phyloP scores from a whole-genome alignment of 2,329 filamentous ascomycete species.

The Balansia obtecta region DNA sequence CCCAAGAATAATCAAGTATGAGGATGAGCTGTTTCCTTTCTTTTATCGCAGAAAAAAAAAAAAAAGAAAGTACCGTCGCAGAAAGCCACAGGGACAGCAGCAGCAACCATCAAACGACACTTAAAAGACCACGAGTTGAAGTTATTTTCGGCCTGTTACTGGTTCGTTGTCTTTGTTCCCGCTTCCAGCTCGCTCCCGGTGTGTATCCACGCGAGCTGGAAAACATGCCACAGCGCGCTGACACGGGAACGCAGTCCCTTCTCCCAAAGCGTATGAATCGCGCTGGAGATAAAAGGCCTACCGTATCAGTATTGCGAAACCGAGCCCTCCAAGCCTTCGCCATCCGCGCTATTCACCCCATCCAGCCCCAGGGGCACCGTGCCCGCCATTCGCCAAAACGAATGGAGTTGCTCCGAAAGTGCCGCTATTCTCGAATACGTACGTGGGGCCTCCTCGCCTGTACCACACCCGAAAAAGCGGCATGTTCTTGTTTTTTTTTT shows the following conservation, averaged over 20 bases:
- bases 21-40: neutral
- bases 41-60: conserved; percentile 18
- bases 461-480: no score
- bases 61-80: conserved; percentile 64
- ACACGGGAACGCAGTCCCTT: conserved; percentile 48
- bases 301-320: conserved; percentile 80
- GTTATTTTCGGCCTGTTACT: conserved; percentile 74
- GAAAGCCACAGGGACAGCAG: conserved; percentile 59
- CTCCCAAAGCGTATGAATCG: conserved; percentile 82
- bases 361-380: conserved; percentile 67
- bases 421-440: conserved; percentile 78
- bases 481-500: no score
- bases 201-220: no score
- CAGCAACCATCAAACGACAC: conserved; percentile 57
- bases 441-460: conserved; percentile 16
- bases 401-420: conserved; percentile 76
- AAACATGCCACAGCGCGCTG: neutral
- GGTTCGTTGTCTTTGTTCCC: conserved; percentile 38
- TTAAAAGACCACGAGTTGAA: conserved; percentile 59
- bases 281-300: conserved; percentile 66
- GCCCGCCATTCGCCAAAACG: conserved; percentile 63
- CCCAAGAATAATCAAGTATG: conserved; percentile 37
- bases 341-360: conserved; percentile 45
- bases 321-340: conserved; percentile 63
- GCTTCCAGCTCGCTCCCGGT: no score